Conservation (phyloP, 2,329 filamentous ascomycete genomes). For the Paracamarosporium sp. region DNA sequence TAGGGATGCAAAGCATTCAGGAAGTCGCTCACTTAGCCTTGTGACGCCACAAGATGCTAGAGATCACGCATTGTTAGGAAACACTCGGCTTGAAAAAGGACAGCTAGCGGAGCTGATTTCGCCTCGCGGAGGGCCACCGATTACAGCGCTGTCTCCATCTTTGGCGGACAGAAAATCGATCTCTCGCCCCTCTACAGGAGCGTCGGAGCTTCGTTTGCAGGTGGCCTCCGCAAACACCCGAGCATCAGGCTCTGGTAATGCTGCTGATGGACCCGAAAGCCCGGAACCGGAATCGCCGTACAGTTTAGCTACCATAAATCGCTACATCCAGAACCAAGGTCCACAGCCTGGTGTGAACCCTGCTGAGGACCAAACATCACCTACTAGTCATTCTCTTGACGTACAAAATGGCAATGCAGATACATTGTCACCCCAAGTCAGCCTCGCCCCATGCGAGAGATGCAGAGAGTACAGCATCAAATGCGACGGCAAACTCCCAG, state of each 20-base stretch:
- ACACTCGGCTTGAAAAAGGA: not conserved
- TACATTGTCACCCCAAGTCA: not conserved
- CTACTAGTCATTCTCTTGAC: too few species aligned
- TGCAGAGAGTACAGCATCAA: slow-evolving; percentile 71
- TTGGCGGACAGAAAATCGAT: not conserved
- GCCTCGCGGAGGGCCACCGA: not conserved
- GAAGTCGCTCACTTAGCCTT: slow-evolving; percentile 1
- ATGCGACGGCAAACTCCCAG: slow-evolving; percentile 91
- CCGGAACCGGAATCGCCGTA: slow-evolving; percentile 2
- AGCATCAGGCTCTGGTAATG: not conserved
- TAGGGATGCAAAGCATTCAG: too few species aligned
- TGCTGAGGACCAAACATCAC: too few species aligned
- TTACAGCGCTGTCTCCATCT: not conserved
- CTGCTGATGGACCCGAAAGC: not conserved
- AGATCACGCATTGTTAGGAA: not conserved
- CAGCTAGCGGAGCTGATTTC: not conserved
- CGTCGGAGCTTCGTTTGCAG: too few species aligned
- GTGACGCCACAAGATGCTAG: slow-evolving; percentile 6
- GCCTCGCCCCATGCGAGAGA: not conserved
- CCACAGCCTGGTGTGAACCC: not conserved
- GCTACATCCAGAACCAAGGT: slow-evolving; percentile 1
- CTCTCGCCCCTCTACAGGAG: not conserved
- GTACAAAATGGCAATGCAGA: not conserved
- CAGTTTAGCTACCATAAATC: slow-evolving; percentile 5
- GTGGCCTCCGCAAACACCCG: not conserved